Base-by-base conservation (phyloP, 345 rosid genomes). In the Theobroma cacao region DNA sequence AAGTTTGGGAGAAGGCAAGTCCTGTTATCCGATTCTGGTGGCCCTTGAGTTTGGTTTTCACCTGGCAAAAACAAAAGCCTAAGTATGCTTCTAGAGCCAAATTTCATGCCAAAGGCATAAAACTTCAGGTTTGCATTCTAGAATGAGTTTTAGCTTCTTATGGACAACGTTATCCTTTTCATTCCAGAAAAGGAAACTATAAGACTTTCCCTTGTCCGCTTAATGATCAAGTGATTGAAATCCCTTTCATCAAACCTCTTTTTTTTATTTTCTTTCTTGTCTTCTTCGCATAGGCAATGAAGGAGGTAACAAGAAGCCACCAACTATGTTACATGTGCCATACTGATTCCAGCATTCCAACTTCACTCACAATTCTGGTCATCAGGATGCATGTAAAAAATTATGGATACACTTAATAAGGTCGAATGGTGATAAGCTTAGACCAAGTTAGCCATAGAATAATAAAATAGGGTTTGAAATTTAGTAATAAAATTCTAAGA, bases 1-100 rank as follows among this genome's bases (percentile, higher is more conserved):
- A 75, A 62, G 55, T 69, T 33, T 66, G 63, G 4, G 90, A 85
- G 77, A 86, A 88, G 75, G 88, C 86, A 28, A 86, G 89, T 40
- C 82, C 86, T 18, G 85, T 79, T 74, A 90, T 76, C 65, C 90
- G 74, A 40, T 79, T 76, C 26, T 73, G 65, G 72, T 90, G 90
- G 24, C 91, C 87, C 47, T 67, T 67, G 28, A 89, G 89, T 80
- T 80, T 82, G 73, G 81, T 60, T 73, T 64, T 78, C 10, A 81
- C 83, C 90, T 89, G 87, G 74, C 43, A 24, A 43, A 33, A 24
- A 67, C 36, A 76, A 61, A 62, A 56, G 13, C 73, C 36, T 61
- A 43, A 43, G 7, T 26, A 28, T 24, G 22, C 38, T 31, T 62
- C 67, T 17, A 62, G 40, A 0, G 13, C 34, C 9, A 26, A 68